Evolutionary conservation across 2,329 filamentous ascomycete genomes (phyloP).

Genomic region (Exophiala bonariae): DNA sequence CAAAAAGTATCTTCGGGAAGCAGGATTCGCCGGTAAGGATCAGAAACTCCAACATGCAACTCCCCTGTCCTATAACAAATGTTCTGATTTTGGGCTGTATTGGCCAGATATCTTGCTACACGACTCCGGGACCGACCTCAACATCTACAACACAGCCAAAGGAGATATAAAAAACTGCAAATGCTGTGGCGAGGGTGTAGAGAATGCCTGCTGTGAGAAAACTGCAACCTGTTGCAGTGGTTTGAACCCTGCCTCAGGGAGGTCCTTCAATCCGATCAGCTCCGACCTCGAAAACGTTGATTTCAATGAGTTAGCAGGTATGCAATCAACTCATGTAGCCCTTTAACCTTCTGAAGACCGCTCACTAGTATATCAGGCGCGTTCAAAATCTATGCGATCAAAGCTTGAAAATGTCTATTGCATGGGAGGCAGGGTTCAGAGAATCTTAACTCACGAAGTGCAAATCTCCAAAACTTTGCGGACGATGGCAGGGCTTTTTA

Average conservation of each 20-base stretch:
- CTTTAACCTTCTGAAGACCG: conserved; percentile 4
- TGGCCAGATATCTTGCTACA: conserved; percentile 44
- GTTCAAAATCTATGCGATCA: conserved; percentile 53
- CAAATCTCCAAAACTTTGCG: too few species aligned
- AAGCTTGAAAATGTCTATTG: too few species aligned
- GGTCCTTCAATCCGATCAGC: conserved; percentile 9
- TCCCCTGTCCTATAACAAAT: neutral
- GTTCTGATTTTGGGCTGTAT: conserved; percentile 3
- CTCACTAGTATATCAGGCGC: too few species aligned
- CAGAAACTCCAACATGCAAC: too few species aligned
- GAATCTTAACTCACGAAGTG: too few species aligned
- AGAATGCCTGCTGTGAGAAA: too few species aligned
- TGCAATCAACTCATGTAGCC: conserved; percentile 29
- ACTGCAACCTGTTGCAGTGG: conserved; percentile 13
- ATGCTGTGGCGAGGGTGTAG: conserved; percentile 21
- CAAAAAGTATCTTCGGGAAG: conserved; percentile 49
- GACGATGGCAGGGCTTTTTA: too few species aligned
- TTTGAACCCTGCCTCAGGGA: neutral
- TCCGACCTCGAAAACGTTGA: conserved; percentile 34
- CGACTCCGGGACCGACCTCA: too few species aligned
- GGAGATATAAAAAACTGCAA: conserved; percentile 37
- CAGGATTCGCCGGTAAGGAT: conserved; percentile 51
- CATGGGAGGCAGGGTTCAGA: too few species aligned
- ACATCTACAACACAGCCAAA: too few species aligned
- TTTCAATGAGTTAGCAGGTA: conserved; percentile 54